phyloP scores from a whole-genome alignment of 2,329 filamentous ascomycete species.

The Claviceps sp. region DNA sequence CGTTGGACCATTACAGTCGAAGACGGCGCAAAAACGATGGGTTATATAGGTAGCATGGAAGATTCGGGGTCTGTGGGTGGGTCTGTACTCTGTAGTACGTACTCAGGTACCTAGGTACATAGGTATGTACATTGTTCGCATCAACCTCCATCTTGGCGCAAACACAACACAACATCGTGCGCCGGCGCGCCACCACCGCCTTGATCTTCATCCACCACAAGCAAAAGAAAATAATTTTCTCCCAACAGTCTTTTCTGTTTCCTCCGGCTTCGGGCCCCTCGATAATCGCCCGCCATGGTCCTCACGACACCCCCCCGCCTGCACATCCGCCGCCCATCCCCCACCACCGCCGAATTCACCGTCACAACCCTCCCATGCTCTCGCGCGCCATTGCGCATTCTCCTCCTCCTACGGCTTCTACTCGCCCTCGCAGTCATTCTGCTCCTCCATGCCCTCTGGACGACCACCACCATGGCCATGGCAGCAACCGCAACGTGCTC shows the following conservation, averaged over 20 bases:
- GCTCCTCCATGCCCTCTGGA: constrained; percentile 36
- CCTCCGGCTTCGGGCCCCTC: constrained; percentile 40
- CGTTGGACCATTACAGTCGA: constrained; percentile 51
- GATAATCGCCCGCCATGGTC: too few relatives aligned
- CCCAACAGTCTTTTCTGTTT: neutral
- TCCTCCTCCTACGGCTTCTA: constrained; percentile 25
- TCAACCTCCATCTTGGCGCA: too few relatives aligned
- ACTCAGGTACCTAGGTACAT: neutral
- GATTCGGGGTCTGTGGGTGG: neutral
- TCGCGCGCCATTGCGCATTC: constrained; percentile 32
- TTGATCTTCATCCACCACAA: neutral
- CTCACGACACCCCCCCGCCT: constrained; percentile 43
- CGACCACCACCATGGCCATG: constrained; percentile 7
- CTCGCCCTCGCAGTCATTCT: constrained; percentile 29
- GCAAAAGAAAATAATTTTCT: neutral
- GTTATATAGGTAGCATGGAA: constrained; percentile 12
- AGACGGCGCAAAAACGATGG: constrained; percentile 2
- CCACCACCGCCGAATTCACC: constrained; percentile 84
- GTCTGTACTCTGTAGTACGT: neutral
- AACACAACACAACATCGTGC: neutral
- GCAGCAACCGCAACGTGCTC: constrained; percentile 1
- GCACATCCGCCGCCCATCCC: constrained; percentile 55
- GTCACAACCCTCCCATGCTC: constrained; percentile 62
- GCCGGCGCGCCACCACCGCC: neutral
- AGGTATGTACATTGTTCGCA: too few relatives aligned